Percentiles rank a stretch among this genome's conserved stretches.
Evolutionary conservation across 805 yeast species (phyloP).

Genomic region (Candida sanyiensis): DNA sequence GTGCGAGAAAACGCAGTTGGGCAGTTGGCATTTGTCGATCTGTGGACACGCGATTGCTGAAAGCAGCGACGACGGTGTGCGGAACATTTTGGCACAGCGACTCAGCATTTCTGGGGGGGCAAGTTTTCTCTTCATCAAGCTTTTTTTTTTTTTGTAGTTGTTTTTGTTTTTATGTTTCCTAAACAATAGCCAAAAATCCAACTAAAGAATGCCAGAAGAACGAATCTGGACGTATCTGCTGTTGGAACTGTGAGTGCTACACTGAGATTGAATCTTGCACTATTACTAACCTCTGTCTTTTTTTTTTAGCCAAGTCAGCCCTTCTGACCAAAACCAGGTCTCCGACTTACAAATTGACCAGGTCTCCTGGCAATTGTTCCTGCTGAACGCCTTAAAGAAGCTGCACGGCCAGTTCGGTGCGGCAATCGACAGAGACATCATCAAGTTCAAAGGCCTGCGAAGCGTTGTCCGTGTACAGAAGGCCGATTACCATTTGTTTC

Average conservation of each 20-base stretch:
- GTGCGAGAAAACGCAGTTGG: constrained; percentile 30
- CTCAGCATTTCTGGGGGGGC: too few species aligned
- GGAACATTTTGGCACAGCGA: constrained; percentile 24
- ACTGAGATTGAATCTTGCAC: too few species aligned
- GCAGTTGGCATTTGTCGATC: constrained; percentile 23
- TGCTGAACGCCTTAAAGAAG: constrained; percentile 29
- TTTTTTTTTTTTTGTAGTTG: too few species aligned
- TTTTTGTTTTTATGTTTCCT: too few species aligned
- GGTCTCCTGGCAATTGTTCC: constrained; percentile 36
- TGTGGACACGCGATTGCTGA: constrained; percentile 26
- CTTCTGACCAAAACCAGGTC: constrained; percentile 2
- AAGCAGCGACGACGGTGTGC: constrained; percentile 18
- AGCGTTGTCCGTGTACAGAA: constrained; percentile 26
- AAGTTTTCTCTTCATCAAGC: too few species aligned
- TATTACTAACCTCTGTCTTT: neutral
- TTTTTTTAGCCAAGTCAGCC: constrained; percentile 1
- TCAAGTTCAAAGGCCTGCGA: constrained; percentile 21
- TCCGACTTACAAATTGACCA: constrained; percentile 22
- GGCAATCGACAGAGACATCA: constrained; percentile 30
- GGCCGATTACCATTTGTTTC: constrained; percentile 26
- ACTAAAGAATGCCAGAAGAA: constrained; percentile 3
- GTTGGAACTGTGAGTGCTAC: constrained; percentile 10
- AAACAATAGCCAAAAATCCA: too few species aligned
- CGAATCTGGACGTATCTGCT: constrained; percentile 7
- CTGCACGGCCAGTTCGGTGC: constrained; percentile 39